Base-by-base conservation (phyloP, 768 basidiomycete species). In the Lactarius evosmus region DNA sequence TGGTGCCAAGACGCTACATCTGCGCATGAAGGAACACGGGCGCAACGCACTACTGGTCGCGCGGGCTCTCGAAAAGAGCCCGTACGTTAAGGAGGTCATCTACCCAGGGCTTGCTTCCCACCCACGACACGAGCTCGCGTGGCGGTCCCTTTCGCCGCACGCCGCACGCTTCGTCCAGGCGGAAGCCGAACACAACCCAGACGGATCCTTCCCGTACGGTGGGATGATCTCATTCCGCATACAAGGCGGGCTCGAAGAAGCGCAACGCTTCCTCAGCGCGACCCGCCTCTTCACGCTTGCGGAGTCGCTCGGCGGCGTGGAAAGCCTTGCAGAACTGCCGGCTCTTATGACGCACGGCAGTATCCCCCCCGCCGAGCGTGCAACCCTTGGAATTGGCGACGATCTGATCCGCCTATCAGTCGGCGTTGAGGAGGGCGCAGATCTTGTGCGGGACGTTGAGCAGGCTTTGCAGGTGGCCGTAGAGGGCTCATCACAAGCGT, bases 301-400 rank as follows among this genome's bases (percentile, higher is more conserved):
- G 0, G 95, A 95, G 81, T 87, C 85, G 29, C 76, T 98, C 5
- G 96, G 96, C 1, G 96, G 95, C 0, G 92, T 97, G 6, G 96
- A 98, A 81, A 89, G 86, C 73, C 76, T 98, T 36, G 90, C 91
- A 0, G 95, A 98, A 74, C 80, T 90, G 51, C 95, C 95, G 0
- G 85, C 87, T 50, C 78, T 79, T 75, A 97, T 97, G 95, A 96
- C 93, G 8, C 95, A 97, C 73, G 87, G 84, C 2, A 83, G 83
- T 56, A 85, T 93, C 54, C 87, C 91, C 0, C 80, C 81, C 29
- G 84, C 74, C 1, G 88, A 91, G 74, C 78, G 93, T 12, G 83
- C 78, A 32, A 56, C 76, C 16, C 76, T 94, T 32, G 95, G 95
- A 1, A 93, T 98, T 65, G 84, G 84, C 5, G 87, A 87, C 22